A percentile compares a stretch with the other conserved stretches of the same genome.
These are phyloP conservation scores for Ochromonas danica DNA, from an alignment of 108 stramenopile genomes.

Conservation along the genomic window DNA sequence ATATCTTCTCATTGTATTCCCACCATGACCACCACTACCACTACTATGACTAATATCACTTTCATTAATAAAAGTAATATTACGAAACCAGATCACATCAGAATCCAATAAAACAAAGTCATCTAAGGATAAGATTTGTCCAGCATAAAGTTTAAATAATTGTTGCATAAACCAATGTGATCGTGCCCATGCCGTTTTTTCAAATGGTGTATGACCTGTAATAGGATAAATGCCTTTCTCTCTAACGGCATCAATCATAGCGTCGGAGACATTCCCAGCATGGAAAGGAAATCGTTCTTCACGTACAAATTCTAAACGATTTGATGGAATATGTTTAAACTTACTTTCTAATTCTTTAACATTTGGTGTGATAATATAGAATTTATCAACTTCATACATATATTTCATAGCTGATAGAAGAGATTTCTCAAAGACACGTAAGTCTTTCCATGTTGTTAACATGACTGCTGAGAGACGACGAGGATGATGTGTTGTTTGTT, in stretches of 20 bases:
- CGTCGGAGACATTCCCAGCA: background rate
- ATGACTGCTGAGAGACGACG: background rate
- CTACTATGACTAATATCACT: background rate
- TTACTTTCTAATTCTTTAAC: background rate
- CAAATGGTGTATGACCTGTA: background rate
- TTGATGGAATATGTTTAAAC: background rate
- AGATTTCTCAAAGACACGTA: background rate
- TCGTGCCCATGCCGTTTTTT: background rate
- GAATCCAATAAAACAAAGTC: constrained; percentile 1
- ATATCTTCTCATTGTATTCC: background rate
- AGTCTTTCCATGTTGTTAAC: constrained; percentile 3
- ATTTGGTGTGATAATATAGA: constrained; percentile 2
- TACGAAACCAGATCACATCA: constrained; percentile 13
- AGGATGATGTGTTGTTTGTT: background rate
- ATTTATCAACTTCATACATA: constrained; percentile 10
- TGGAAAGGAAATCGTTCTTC: background rate
- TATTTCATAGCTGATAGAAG: background rate
- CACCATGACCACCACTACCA: too few species aligned
- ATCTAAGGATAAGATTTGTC: background rate
- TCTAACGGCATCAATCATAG: constrained; percentile 1
- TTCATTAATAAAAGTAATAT: constrained; percentile 7
- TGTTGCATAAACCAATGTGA: constrained; percentile 9
- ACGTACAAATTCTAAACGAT: background rate
- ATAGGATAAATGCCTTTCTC: constrained; percentile 2
- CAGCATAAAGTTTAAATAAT: constrained; percentile 6